Conservation (phyloP, 495 filamentous ascomycete species). For the Neurospora sp. region DNA sequence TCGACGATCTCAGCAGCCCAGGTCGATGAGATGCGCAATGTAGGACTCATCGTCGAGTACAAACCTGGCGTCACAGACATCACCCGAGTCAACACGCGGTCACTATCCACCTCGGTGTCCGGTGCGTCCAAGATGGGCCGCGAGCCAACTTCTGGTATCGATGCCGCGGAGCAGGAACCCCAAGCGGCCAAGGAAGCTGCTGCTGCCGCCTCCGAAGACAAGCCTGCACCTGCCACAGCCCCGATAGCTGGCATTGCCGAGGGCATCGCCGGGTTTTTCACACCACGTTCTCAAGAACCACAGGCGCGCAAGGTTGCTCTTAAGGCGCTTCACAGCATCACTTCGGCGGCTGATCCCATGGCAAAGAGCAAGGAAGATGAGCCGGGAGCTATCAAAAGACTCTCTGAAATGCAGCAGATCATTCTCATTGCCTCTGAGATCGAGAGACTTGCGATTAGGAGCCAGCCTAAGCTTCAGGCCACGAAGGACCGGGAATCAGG, state of each 20-base stretch:
- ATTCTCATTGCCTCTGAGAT: slow-evolving; percentile 58
- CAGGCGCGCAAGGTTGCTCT: slow-evolving; percentile 34
- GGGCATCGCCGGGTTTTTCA: slow-evolving; percentile 21
- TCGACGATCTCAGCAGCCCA: slow-evolving; percentile 67
- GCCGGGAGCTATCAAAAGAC: slow-evolving; percentile 19
- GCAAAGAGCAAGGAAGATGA: slow-evolving; percentile 21
- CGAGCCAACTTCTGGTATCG: neutral
- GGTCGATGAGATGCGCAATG: slow-evolving; percentile 64
- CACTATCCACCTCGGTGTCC: slow-evolving; percentile 49
- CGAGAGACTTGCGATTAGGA: slow-evolving; percentile 30
- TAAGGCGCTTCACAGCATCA: slow-evolving; percentile 52
- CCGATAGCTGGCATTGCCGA: neutral
- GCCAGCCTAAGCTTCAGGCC: slow-evolving; percentile 17
- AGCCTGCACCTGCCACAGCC: slow-evolving; percentile 1
- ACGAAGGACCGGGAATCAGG: slow-evolving; percentile 18
- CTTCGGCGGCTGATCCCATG: slow-evolving; percentile 34
- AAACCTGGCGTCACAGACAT: slow-evolving; percentile 54
- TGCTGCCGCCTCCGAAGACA: neutral
- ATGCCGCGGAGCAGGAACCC: slow-evolving; percentile 1
- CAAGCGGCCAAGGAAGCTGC: neutral
- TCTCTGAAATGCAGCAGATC: slow-evolving; percentile 63
- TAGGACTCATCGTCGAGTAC: slow-evolving; percentile 74
- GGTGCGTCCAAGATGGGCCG: slow-evolving; percentile 12
- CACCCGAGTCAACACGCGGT: slow-evolving; percentile 72
- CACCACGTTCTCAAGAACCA: slow-evolving; percentile 14